Conservation (phyloP, 2,329 filamentous ascomycete species). For the Penicillium sp. region DNA sequence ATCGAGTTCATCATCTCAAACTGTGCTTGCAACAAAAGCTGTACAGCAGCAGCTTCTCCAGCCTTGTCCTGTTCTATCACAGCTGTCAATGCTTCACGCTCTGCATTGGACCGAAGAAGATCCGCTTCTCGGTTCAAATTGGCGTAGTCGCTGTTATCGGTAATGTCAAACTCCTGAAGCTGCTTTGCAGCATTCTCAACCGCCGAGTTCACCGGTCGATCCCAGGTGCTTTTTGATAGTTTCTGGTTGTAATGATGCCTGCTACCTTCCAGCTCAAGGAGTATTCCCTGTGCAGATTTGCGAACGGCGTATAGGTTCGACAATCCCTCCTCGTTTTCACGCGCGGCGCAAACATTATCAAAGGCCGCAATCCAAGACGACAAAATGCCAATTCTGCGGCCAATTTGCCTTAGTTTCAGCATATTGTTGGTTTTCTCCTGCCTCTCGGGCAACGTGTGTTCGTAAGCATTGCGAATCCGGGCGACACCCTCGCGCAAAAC, state of each 20-base stretch:
- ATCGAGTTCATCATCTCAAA: conserved; percentile 88
- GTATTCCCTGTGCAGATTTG: conserved; percentile 83
- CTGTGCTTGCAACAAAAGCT: conserved; percentile 82
- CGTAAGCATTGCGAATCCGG: conserved; percentile 78
- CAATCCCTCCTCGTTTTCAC: conserved; percentile 66
- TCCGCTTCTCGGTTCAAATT: conserved; percentile 80
- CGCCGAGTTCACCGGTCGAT: conserved; percentile 81
- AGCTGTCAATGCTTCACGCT: conserved; percentile 73
- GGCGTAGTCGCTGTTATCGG: conserved; percentile 66
- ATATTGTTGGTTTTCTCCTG: conserved; percentile 76
- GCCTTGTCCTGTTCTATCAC: conserved; percentile 81
- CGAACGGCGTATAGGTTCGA: conserved; percentile 71
- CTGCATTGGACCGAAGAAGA: conserved; percentile 77
- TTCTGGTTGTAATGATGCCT: conserved; percentile 87
- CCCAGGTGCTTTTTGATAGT: conserved; percentile 79
- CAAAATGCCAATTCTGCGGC: conserved; percentile 81
- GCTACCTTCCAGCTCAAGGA: conserved; percentile 85
- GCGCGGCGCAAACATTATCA: conserved; percentile 72
- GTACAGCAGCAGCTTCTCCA: conserved; percentile 74
- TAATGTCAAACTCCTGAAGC: conserved; percentile 67
- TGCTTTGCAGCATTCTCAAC: conserved; percentile 81
- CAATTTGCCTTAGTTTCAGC: conserved; percentile 78
- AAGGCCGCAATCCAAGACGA: conserved; percentile 92
- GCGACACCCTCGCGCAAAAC: conserved; percentile 74
- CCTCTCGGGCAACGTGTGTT: conserved; percentile 73